phyloP scores from a whole-genome alignment of 495 filamentous ascomycete species.

The Aspergillus sclerotioniger region DNA sequence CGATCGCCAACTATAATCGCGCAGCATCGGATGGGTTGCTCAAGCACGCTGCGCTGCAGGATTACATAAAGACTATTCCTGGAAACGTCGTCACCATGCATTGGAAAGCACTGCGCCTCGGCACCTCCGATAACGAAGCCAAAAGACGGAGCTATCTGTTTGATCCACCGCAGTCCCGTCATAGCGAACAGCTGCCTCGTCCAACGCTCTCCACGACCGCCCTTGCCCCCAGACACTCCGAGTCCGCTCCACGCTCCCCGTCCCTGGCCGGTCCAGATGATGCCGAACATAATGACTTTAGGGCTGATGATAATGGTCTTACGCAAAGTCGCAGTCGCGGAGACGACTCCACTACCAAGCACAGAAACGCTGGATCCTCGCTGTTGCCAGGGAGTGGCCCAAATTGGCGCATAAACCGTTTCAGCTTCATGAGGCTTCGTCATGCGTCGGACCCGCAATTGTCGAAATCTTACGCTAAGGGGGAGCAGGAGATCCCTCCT shows the following conservation, averaged over 20 bases:
- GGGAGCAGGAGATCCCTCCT: constrained; percentile 60
- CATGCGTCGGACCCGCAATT: constrained; percentile 94
- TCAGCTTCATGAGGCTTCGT: constrained; percentile 86
- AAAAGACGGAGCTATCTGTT: constrained; percentile 37
- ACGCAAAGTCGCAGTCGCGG: constrained; percentile 17
- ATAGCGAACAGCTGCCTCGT: constrained; percentile 46
- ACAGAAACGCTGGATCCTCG: constrained; percentile 13
- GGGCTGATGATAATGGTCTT: constrained; percentile 9
- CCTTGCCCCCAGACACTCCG: constrained; percentile 35
- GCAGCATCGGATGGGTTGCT: constrained; percentile 19
- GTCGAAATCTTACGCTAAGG: constrained; percentile 76
- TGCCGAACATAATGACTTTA: constrained; percentile 15
- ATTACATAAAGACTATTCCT: constrained; percentile 12
- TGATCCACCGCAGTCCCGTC: constrained; percentile 34
- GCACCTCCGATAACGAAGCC: constrained; percentile 35
- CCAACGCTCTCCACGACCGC: constrained; percentile 32
- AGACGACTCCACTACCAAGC: constrained; percentile 16
- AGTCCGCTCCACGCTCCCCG: constrained; percentile 37
- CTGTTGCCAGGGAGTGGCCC: constrained; percentile 27
- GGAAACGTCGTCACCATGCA: constrained; percentile 38
- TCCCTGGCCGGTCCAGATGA: constrained; percentile 19
- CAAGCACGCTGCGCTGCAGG: constrained; percentile 16
- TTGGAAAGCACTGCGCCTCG: constrained; percentile 47
- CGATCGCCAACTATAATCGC: neutral
- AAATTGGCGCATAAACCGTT: constrained; percentile 55